Base-by-base conservation (phyloP, 768 basidiomycete species). In the Dendrothele bispora region DNA sequence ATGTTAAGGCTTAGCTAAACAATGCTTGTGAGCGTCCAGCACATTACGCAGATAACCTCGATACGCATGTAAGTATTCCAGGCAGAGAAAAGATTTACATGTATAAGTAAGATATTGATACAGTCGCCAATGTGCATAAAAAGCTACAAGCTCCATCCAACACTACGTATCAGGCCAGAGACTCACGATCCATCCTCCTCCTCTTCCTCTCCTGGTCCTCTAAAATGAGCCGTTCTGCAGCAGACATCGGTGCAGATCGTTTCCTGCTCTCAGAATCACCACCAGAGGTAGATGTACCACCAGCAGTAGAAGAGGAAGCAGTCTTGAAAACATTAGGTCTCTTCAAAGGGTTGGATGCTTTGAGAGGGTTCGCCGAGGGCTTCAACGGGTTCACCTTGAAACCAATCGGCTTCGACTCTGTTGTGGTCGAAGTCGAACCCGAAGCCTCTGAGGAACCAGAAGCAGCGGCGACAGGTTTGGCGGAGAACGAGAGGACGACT, bases 161-260 rank as follows among this genome's bases (percentile, higher is more conserved):
- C 17, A 5, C 20, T 15, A 41, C 24, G 15, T 11, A 20, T 6
- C 39, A 39, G 15, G n/a, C 39, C 17, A 44, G 7, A 18, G 42
- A 32, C 14, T 74, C 75, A 34, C 75, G 60, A 54, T 88, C 88
- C 82, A 88, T 85, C 54, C 81, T 72, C 54, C 91, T 74, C 63
- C 84, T 77, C 67, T 95, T 95, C 61, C 92, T 77, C 65, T 92
- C 91, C 68, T 90, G 88, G 24, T 97, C 93, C 71, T 98, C 95
- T 49, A 84, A 55, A 51, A 97, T 95, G 49, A 98, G 67, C 53
- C 79, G 74, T 66, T 98, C 95, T 14, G 89, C 89, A 21, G 89
- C 90, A 56, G 84, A 83, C 78, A 94, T 81, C 17, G 77, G 72
- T 41, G 81, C 71, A 10, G 78, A 79, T 5, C 78, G 57, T 32